These are phyloP conservation scores for Colletotrichum liriopes DNA, from an alignment of 2,329 filamentous ascomycete genomes.

Conservation along the genomic window DNA sequence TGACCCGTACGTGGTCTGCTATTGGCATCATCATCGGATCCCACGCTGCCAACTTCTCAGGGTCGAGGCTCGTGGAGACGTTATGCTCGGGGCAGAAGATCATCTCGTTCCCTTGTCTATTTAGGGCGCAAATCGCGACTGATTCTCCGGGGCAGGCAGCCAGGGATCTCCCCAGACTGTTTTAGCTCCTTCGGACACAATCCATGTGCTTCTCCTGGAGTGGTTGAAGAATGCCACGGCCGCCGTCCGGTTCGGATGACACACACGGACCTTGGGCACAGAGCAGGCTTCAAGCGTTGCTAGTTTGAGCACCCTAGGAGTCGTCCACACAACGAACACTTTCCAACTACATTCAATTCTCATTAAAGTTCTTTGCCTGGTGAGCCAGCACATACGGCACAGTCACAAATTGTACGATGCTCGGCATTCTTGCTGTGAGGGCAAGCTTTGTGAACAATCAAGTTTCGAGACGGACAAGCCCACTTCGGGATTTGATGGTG, in stretches of 20 bases:
- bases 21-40: slow-evolving; percentile 1
- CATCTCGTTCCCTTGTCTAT: slow-evolving; percentile 33
- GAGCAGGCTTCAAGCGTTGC: slow-evolving; percentile 20
- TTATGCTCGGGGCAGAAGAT: slow-evolving; percentile 32
- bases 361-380: not conserved
- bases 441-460: slow-evolving; percentile 26
- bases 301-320: not conserved
- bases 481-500: slow-evolving; percentile 20
- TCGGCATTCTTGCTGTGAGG: slow-evolving; percentile 1
- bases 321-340: not conserved
- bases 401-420: slow-evolving; percentile 6
- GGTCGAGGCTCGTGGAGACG: slow-evolving; percentile 15
- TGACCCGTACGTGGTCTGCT: not conserved
- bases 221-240: slow-evolving; percentile 40
- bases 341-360: not conserved
- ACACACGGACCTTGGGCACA: slow-evolving; percentile 31
- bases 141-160: slow-evolving; percentile 33
- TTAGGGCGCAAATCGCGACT: slow-evolving; percentile 41
- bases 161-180: slow-evolving; percentile 40
- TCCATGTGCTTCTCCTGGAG: slow-evolving; percentile 23
- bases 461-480: slow-evolving; percentile 22
- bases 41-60: slow-evolving; percentile 3
- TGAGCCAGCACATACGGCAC: not conserved
- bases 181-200: slow-evolving; percentile 38
- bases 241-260: slow-evolving; percentile 38